Percentiles rank a stretch among this genome's conserved stretches.
Conservation (phyloP, 805 yeast species). For the Citeromyces nyonsensis region DNA sequence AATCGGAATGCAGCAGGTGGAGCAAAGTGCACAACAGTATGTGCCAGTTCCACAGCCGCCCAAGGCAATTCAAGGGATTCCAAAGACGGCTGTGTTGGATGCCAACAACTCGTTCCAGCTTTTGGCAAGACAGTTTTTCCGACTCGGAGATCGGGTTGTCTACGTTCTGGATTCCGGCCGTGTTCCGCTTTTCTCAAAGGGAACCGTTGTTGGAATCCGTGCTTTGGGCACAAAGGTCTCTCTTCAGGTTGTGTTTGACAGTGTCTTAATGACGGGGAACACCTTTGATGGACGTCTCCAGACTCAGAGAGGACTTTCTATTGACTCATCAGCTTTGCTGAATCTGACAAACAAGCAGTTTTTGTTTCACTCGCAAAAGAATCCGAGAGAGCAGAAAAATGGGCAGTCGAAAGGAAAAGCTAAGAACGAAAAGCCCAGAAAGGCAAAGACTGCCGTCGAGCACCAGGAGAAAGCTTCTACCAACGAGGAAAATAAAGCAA, state of each 20-base stretch:
- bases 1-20: conserved; percentile 52
- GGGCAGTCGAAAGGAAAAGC: too few relatives aligned
- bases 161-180: conserved; percentile 80
- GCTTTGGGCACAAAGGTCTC: conserved; percentile 45
- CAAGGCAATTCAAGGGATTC: conserved; percentile 65
- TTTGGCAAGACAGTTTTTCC: conserved; percentile 61
- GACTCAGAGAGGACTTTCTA: conserved; percentile 70
- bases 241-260: conserved; percentile 73
- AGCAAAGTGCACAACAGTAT: conserved; percentile 34
- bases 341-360: conserved; percentile 66
- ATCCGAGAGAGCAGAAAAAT: too few relatives aligned
- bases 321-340: conserved; percentile 70
- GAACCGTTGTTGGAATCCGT: conserved; percentile 66
- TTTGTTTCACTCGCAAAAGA: conserved; percentile 17
- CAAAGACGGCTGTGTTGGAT: conserved; percentile 66
- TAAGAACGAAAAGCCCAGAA: too few relatives aligned
- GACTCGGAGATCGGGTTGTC: conserved; percentile 80
- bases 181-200: conserved; percentile 76
- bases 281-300: conserved; percentile 62
- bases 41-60: conserved; percentile 26
- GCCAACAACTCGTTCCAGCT: conserved; percentile 60
- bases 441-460: too few relatives aligned
- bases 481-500: conserved; percentile 8
- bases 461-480: neutral
- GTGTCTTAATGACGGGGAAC: conserved; percentile 70